Percentiles rank a stretch among this genome's conserved stretches.
These are phyloP conservation scores for Monosporascus cannonballus DNA, from an alignment of 2,329 filamentous ascomycete species.

Conservation along the genomic window DNA sequence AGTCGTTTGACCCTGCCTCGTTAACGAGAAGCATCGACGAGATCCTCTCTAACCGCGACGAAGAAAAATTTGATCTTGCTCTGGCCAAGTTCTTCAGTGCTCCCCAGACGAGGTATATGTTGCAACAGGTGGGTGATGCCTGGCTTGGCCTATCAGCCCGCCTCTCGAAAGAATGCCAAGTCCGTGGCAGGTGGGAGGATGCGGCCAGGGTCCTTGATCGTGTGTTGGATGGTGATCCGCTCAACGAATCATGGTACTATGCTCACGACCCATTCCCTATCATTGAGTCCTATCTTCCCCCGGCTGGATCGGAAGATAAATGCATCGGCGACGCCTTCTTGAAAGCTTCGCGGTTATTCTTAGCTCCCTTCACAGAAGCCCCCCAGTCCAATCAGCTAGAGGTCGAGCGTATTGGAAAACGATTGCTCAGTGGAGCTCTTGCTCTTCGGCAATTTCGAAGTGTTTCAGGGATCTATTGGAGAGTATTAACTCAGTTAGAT, in stretches of 20 bases:
- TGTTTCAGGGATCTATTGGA: conserved; percentile 26
- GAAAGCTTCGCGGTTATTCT: conserved; percentile 25
- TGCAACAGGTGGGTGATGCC: conserved; percentile 5
- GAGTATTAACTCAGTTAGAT: conserved; percentile 19
- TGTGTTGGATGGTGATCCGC: conserved; percentile 17
- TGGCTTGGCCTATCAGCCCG: conserved; percentile 22
- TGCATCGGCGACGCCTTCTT: conserved; percentile 9
- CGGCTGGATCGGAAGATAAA: conserved; percentile 3
- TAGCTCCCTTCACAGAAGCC: conserved; percentile 22
- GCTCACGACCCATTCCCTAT: conserved; percentile 29
- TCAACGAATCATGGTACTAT: conserved; percentile 29
- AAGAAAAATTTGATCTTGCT: conserved; percentile 15
- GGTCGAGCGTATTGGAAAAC: conserved; percentile 17
- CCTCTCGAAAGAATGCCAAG: conserved; percentile 29
- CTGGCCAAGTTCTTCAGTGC: conserved; percentile 13
- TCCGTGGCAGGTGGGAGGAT: conserved; percentile 21
- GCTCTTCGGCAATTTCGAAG: conserved; percentile 10
- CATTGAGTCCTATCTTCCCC: conserved; percentile 23
- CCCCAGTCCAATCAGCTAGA: conserved; percentile 4
- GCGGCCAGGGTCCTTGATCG: conserved; percentile 25
- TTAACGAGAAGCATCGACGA: not conserved
- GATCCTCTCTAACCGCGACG: conserved; percentile 8
- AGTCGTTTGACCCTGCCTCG: not conserved
- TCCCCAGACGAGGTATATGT: conserved; percentile 2
- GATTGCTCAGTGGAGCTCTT: conserved; percentile 25